Evolutionary conservation across 1,284 basidiomycete species (phyloP), one percentile per base, ranked within the genome.

Genomic region (Lentinula novae-zelandiae): DNA sequence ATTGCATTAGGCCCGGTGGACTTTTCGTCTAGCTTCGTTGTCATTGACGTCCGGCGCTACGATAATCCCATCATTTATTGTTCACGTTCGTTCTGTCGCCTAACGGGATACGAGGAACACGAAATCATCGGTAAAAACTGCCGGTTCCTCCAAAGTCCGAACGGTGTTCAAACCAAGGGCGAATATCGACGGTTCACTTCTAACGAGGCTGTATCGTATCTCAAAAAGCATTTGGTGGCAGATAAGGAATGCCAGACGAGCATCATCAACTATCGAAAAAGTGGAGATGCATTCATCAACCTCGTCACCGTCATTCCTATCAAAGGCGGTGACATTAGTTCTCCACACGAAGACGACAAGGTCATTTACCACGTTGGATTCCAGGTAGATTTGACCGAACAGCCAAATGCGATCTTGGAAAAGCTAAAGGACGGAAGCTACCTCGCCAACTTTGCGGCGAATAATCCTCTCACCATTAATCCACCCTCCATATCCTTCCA

Each of bases 101-200:
- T 98, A 63, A 98, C 95, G 0, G 95, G 94, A 0, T 98, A 97
- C 72, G 68, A 77, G 9, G 86, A 90, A 66, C 75, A 81, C 58
- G 92, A 95, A 68, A 84, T 95, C 63, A 70, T 95, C n/a, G 92
- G 93, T n/a, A 78, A 86, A 51, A 96, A 96, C 72, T 97, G 95
- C 70, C 89, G 93, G 40, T 94, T 95, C 74, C 76, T 93, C 36
- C 91, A 95, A 75, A 79, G 86, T 0, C 95, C 95, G 4, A 82
- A 81, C 17, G 92, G 89, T 6, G 70, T 76, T 5, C 77, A 93
- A 38, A 72, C 77, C 34, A 83, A 83, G 61, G 93, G 91, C 20
- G 83, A 87, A 15, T 78, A 76, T 13, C 81, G 95, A 55, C 78
- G 77, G 57, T 87, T 86, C 69, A 92, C 90, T 6, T 82, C 87